Conservation (phyloP, 306 rosid species). For the Prunus armeniaca region DNA sequence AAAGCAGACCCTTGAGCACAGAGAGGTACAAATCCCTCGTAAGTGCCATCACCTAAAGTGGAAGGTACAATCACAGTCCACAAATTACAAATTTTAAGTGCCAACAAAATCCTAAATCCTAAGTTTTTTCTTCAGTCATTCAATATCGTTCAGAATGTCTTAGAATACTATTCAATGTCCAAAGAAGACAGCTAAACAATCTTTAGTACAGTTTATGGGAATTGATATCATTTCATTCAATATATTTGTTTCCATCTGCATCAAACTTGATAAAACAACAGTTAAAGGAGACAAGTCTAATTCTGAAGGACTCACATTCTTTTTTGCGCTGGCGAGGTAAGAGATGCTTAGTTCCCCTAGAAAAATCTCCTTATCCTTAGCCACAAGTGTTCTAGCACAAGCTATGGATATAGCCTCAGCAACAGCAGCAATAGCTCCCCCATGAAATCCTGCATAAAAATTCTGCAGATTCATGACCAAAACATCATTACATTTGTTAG, state of each 20-base stretch:
- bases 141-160: neutral
- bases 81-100: neutral
- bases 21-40: neutral
- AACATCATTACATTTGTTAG: neutral
- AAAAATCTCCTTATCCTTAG: slow-evolving; percentile 36
- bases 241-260: neutral
- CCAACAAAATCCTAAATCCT: neutral
- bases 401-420: slow-evolving; percentile 42
- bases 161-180: neutral
- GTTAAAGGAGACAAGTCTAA: neutral
- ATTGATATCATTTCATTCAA: neutral
- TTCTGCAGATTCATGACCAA: slow-evolving; percentile 35
- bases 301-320: slow-evolving; percentile 32
- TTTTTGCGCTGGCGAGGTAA: slow-evolving; percentile 44
- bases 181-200: neutral
- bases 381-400: slow-evolving; percentile 46
- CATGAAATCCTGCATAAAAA: slow-evolving; percentile 25
- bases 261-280: neutral
- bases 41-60: neutral
- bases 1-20: neutral
- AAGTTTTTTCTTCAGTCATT: neutral
- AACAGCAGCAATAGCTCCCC: slow-evolving; percentile 47
- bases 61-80: neutral
- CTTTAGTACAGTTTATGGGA: neutral
- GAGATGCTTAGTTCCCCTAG: slow-evolving; percentile 50